Base-by-base conservation (phyloP, 257 asterid genomes). In the Solanum pimpinellifolium region DNA sequence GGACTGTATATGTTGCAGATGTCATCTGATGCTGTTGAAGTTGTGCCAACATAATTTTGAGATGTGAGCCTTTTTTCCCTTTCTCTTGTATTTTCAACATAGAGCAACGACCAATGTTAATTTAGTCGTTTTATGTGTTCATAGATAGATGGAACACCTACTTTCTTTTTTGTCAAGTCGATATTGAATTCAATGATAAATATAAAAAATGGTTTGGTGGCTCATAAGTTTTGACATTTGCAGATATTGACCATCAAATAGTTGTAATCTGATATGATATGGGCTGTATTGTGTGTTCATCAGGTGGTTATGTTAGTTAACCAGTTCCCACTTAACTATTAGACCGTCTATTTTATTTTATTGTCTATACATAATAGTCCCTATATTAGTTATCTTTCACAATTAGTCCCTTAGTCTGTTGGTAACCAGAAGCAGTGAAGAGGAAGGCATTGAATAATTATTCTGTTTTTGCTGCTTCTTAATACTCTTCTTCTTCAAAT, bases 1-100 rank as follows among this genome's bases (percentile, higher is more conserved):
- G 84, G 88, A 69, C 46, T 90, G 87, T 46, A 93, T 46, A 44
- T 89, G 14, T 86, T 80, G 87, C 92, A 88, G 89, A 89, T 90
- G 52, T 89, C 93, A 15, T 92, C 91, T 35, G 88, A 72, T 88
- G 69, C 88, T 27, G 84, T 15, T 46, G 84, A 78, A 91, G 89
- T 93, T 91, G 96, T 92, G 84, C 98, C 99, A 4, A 96, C 99
- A 37, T 96, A 89, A 93, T 86, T 90, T 84, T 86, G 77, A 83
- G 73, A 86, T 74, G 84, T 66, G 65, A 41, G 59, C 37, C 86
- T 60, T 66, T 85, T 23, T 83, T 20, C 77, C 72, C 21, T 72
- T 41, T 78, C 68, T 72, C 39, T 82, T 83, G 16, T 83, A 85
- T 83, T 87, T 75, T 76, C 42, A 23, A 70, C 70, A 11, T 47